These are phyloP conservation scores for Hypoxylon fragiforme DNA, from an alignment of 495 filamentous ascomycete species.

Conservation along the genomic window DNA sequence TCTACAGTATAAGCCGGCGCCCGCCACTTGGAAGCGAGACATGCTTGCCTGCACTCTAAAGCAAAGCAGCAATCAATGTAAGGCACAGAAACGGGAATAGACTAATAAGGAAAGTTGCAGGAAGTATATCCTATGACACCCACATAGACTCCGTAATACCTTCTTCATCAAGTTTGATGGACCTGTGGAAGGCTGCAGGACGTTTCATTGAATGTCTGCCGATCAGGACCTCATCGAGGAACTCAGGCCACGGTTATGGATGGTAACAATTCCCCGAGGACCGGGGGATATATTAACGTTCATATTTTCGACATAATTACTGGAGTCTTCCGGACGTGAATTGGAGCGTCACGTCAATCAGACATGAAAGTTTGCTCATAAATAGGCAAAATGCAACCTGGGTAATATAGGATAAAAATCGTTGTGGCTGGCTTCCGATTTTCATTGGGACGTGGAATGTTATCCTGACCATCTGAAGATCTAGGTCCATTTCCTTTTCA, in stretches of 20 bases:
- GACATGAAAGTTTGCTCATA: slow-evolving; percentile 16
- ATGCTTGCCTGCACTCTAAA: not conserved
- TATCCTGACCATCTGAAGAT: slow-evolving; percentile 17
- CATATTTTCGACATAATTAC: not conserved
- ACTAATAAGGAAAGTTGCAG: slow-evolving; percentile 23
- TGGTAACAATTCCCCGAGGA: not conserved
- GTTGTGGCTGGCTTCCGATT: slow-evolving; percentile 11
- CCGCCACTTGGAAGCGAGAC: slow-evolving; percentile 21
- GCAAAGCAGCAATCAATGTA: slow-evolving; percentile 20
- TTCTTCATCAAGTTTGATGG: slow-evolving; percentile 19
- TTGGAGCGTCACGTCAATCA: slow-evolving; percentile 8
- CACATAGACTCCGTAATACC: slow-evolving; percentile 22
- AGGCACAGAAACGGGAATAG: slow-evolving; percentile 18
- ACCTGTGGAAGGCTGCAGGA: slow-evolving; percentile 15
- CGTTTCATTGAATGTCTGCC: slow-evolving; percentile 2
- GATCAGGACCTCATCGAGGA: slow-evolving; percentile 15
- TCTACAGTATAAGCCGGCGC: slow-evolving; percentile 13
- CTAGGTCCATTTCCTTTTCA: slow-evolving; percentile 6
- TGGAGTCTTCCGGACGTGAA: not conserved
- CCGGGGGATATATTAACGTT: slow-evolving; percentile 7
- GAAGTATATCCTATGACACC: slow-evolving; percentile 10
- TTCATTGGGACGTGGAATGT: slow-evolving; percentile 19
- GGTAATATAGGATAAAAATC: slow-evolving; percentile 31
- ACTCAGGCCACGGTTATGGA: slow-evolving; percentile 16
- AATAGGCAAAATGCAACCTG: slow-evolving; percentile 33